phyloP scores from a whole-genome alignment of 106 monocot genomes.

The Acanthochlamys bracteata region DNA sequence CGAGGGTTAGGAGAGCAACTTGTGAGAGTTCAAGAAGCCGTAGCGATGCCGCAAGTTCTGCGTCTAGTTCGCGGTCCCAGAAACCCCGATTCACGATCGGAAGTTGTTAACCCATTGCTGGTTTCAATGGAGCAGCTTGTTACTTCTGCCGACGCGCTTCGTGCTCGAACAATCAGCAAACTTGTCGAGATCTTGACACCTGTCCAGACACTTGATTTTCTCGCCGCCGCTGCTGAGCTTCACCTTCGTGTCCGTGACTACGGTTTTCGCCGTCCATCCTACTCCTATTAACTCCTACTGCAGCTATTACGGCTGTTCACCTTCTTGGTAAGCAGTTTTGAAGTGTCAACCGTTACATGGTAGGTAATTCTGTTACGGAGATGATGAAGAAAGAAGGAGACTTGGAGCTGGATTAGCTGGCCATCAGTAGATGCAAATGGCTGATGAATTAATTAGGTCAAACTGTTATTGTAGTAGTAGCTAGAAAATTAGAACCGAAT shows the following conservation, averaged over 20 bases:
- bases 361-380: too few species aligned
- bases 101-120: slow-evolving; percentile 3
- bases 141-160: slow-evolving; percentile 4
- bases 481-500: too few species aligned
- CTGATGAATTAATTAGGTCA: too few species aligned
- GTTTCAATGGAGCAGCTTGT: background rate
- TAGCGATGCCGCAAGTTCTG: slow-evolving; percentile 14
- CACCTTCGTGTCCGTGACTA: slow-evolving; percentile 7
- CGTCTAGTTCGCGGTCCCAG: slow-evolving; percentile 2
- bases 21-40: slow-evolving; percentile 22
- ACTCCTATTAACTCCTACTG: too few species aligned
- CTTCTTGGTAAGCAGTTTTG: too few species aligned
- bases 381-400: too few species aligned
- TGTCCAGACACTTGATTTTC: slow-evolving; percentile 16
- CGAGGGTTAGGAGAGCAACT: slow-evolving; percentile 4
- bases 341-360: too few species aligned
- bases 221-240: slow-evolving; percentile 6
- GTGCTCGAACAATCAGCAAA: background rate
- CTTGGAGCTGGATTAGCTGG: too few species aligned
- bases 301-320: too few species aligned
- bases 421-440: too few species aligned
- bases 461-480: too few species aligned
- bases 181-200: slow-evolving; percentile 11
- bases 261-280: background rate
- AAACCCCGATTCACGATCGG: slow-evolving; percentile 5